A percentile compares a stretch with the other conserved stretches of the same genome.
Evolutionary conservation across 805 yeast genomes (phyloP).

Genomic region (Starmerella sp.): DNA sequence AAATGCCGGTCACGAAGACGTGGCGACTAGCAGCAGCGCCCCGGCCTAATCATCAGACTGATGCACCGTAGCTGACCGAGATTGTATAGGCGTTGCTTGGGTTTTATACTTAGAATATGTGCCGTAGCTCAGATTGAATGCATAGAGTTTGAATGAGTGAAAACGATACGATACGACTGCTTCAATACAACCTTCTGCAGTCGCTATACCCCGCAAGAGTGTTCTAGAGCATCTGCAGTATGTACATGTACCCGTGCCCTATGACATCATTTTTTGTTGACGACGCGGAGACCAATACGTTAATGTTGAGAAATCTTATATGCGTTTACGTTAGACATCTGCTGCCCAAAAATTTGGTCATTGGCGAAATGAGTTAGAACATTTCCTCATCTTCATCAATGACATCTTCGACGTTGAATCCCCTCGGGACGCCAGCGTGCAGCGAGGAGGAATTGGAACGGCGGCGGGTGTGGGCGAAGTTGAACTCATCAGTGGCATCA

Average conservation of each 20-base stretch:
- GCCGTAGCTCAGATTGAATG: not conserved
- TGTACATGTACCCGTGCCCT: not conserved
- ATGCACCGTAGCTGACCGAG: no score
- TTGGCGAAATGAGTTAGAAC: not conserved
- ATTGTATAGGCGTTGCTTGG: no score
- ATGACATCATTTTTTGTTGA: not conserved
- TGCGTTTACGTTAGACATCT: not conserved
- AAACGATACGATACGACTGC: not conserved
- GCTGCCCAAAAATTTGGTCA: not conserved
- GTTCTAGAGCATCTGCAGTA: not conserved
- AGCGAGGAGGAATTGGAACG: constrained; percentile 28
- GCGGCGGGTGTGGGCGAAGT: constrained; percentile 29
- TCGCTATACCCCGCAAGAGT: not conserved
- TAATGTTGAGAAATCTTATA: not conserved
- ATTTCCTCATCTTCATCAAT: constrained; percentile 15
- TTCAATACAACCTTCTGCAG: no score
- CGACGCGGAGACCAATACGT: not conserved
- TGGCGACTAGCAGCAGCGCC: no score
- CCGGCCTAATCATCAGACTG: no score
- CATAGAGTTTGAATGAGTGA: not conserved
- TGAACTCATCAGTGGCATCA: constrained; percentile 45
- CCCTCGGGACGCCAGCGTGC: constrained; percentile 11
- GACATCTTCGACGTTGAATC: constrained; percentile 8
- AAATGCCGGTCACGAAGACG: not conserved
- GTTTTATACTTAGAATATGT: not conserved